Percentiles rank a stretch among this genome's conserved stretches.
These are phyloP conservation scores for Triticum aestivum DNA, from an alignment of 176 grass and related monocot genomes.

Conservation along the genomic window DNA sequence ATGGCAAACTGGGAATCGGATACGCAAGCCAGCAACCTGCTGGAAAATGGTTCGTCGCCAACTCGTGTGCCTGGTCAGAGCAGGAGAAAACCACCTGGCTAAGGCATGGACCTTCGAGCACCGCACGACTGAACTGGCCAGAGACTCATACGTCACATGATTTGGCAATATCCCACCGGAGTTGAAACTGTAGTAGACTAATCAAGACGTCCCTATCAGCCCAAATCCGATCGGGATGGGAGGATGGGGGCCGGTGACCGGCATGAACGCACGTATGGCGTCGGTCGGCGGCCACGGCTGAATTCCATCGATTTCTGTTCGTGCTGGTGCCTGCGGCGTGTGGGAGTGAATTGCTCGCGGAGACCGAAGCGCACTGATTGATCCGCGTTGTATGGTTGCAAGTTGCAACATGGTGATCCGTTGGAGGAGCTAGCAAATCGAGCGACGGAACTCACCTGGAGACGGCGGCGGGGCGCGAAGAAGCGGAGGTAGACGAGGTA, in stretches of 20 bases:
- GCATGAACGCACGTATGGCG: background rate
- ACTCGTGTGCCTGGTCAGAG: background rate
- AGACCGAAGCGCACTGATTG: background rate
- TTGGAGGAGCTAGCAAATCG: background rate
- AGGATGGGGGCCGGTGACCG: background rate
- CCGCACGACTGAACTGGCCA: background rate
- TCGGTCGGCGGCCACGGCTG: background rate
- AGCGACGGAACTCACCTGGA: slow-evolving; percentile 22
- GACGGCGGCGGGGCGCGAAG: slow-evolving; percentile 21
- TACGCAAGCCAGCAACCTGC: slow-evolving; percentile 25
- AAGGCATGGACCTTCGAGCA: background rate
- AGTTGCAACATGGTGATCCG: background rate
- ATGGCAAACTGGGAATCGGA: slow-evolving; percentile 28
- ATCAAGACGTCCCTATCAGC: background rate
- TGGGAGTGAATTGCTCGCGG: background rate
- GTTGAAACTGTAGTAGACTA: background rate
- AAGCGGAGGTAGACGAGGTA: slow-evolving; percentile 46
- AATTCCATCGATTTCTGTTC: background rate
- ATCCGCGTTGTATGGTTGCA: too few relatives aligned
- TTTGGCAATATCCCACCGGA: background rate
- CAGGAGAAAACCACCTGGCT: background rate
- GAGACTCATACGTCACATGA: background rate
- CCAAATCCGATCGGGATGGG: background rate
- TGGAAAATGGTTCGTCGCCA: background rate
- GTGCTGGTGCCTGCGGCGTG: background rate